phyloP scores from a whole-genome alignment of 2,329 filamentous ascomycete species.

The Aspergillus novofumigatus region DNA sequence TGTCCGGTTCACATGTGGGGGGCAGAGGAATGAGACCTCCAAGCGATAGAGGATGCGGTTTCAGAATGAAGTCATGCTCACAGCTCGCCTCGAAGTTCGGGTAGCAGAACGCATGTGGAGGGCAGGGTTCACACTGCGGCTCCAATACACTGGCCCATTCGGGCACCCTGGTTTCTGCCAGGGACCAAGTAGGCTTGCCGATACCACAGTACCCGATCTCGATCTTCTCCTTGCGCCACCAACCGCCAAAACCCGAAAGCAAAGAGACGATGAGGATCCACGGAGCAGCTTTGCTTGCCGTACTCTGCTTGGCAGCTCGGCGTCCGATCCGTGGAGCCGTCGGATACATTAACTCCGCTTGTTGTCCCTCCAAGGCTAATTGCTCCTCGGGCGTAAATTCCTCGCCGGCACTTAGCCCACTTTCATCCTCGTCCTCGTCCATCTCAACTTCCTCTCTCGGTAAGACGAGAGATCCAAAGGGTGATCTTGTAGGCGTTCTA shows the following conservation, averaged over 20 bases:
- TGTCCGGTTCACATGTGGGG: constrained; percentile 91
- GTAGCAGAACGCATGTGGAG: constrained; percentile 84
- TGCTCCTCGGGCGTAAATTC: constrained; percentile 94
- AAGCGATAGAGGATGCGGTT: constrained; percentile 76
- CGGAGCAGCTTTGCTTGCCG: constrained; percentile 58
- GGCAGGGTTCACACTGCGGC: constrained; percentile 85
- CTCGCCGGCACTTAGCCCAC: constrained; percentile 65
- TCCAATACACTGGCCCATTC: constrained; percentile 66
- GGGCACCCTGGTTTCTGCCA: constrained; percentile 64
- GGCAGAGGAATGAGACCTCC: constrained; percentile 77
- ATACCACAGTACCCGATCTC: constrained; percentile 92
- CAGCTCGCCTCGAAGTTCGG: constrained; percentile 72
- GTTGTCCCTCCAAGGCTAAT: constrained; percentile 70
- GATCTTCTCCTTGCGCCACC: constrained; percentile 95
- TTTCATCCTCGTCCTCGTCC: constrained; percentile 43
- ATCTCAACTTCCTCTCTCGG: constrained; percentile 38
- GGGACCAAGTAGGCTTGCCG: constrained; percentile 59
- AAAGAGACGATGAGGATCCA: constrained; percentile 68
- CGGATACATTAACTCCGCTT: constrained; percentile 45
- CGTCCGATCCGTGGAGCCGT: constrained; percentile 17
- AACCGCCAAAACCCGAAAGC: constrained; percentile 67
- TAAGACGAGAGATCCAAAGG: constrained; percentile 52
- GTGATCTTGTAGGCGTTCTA: constrained; percentile 52
- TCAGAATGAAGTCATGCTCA: constrained; percentile 81
- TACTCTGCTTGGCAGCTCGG: constrained; percentile 35